Conservation (phyloP, 1,284 basidiomycete genomes). For the Marasmius fiardii region DNA sequence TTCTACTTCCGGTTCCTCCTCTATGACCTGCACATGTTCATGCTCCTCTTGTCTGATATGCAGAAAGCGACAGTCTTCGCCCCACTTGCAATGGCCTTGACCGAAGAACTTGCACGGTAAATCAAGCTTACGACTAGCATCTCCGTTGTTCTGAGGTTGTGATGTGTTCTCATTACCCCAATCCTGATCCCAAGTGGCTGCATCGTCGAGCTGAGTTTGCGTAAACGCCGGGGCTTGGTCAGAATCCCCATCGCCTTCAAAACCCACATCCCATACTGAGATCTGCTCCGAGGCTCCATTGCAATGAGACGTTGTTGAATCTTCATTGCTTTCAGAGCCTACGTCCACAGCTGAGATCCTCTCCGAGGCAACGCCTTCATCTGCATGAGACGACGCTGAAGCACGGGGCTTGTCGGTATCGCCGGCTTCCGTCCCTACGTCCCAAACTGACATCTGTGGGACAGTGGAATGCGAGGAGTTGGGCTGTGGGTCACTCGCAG, state of each 20-base stretch:
- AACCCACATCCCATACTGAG: background rate
- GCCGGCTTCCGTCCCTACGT: background rate
- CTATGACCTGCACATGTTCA: background rate
- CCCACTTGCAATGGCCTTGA: slow-evolving; percentile 30
- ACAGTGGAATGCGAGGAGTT: no score
- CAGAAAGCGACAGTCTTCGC: slow-evolving; percentile 26
- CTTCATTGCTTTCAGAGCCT: background rate
- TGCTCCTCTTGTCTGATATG: slow-evolving; percentile 22
- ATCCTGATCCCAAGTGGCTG: slow-evolving; percentile 3
- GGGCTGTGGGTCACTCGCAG: background rate
- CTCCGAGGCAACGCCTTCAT: no score
- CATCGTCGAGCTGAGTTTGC: background rate
- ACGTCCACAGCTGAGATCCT: background rate
- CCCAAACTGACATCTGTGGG: background rate
- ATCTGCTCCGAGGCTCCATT: no score
- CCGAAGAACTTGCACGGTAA: slow-evolving; percentile 27
- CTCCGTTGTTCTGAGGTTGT: slow-evolving; percentile 13
- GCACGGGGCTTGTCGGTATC: no score
- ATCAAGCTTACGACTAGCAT: slow-evolving; percentile 15
- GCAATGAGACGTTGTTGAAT: no score
- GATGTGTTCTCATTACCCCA: background rate
- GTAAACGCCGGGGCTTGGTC: background rate
- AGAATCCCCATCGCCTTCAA: background rate
- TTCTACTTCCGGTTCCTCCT: background rate
- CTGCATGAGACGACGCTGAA: no score